Conservation (phyloP, 1,284 basidiomycete genomes). For the Schizophyllum commune region DNA sequence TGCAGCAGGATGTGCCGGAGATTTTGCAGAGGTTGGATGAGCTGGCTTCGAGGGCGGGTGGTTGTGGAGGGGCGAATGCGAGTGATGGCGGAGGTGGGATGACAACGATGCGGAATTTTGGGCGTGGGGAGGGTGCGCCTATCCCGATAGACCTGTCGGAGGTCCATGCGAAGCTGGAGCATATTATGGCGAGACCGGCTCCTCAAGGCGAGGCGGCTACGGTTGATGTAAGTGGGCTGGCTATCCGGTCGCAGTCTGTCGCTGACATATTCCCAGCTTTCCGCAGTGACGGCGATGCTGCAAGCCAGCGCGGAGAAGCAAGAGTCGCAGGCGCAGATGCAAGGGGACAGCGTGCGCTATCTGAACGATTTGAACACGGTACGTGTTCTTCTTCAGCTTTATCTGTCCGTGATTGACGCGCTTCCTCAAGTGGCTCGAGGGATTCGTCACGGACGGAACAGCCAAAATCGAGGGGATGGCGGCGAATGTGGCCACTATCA, state of each 20-base stretch:
- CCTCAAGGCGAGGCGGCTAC: too few species aligned
- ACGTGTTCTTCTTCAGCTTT: conserved; percentile 13
- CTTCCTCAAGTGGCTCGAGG: conserved; percentile 86
- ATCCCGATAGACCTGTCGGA: not conserved
- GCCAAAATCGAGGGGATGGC: conserved; percentile 61
- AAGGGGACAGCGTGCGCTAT: conserved; percentile 64
- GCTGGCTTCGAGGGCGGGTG: not conserved
- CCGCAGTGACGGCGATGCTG: conserved; percentile 37
- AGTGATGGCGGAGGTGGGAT: too few species aligned
- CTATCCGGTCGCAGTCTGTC: not conserved
- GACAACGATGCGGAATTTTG: not conserved
- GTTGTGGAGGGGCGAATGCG: too few species aligned
- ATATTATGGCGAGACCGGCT: not conserved
- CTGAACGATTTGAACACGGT: conserved; percentile 68
- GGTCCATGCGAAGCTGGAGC: not conserved
- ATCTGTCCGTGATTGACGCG: too few species aligned
- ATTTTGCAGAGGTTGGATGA: not conserved
- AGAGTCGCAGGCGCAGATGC: conserved; percentile 45
- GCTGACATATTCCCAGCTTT: conserved; percentile 21
- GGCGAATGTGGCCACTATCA: conserved; percentile 52
- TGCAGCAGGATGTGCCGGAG: not conserved
- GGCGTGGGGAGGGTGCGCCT: not conserved
- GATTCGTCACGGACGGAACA: conserved; percentile 69
- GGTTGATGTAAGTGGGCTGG: not conserved
- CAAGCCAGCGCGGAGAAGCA: conserved; percentile 39